Percentiles rank a stretch among this genome's conserved stretches.
Conservation (phyloP, 2,329 filamentous ascomycete species). For the Pseudopyricularia javanii region DNA sequence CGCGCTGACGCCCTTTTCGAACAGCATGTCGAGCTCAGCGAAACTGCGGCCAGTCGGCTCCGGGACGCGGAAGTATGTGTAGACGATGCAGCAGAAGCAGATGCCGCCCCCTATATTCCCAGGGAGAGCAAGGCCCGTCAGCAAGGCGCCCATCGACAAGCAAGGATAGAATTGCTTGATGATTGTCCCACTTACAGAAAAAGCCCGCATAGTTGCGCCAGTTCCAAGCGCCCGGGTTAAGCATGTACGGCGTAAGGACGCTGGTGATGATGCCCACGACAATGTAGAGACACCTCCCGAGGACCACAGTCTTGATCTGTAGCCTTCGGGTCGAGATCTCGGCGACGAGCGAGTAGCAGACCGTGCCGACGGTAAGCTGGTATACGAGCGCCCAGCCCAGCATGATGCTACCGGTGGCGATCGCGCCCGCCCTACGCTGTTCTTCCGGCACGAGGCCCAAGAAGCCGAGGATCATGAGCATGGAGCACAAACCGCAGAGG, state of each 20-base stretch:
- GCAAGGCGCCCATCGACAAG: neutral
- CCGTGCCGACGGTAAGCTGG: constrained; percentile 77
- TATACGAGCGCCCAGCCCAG: constrained; percentile 72
- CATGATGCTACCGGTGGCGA: constrained; percentile 81
- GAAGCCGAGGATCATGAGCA: constrained; percentile 79
- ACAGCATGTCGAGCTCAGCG: constrained; percentile 75
- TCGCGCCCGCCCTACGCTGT: constrained; percentile 46
- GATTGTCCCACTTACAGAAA: constrained; percentile 43
- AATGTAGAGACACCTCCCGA: constrained; percentile 73
- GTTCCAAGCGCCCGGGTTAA: constrained; percentile 77
- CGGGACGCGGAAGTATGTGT: constrained; percentile 69
- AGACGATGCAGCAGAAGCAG: constrained; percentile 70
- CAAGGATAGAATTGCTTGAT: neutral
- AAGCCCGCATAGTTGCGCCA: constrained; percentile 83
- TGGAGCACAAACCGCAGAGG: constrained; percentile 56
- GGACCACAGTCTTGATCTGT: constrained; percentile 83
- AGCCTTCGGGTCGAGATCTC: constrained; percentile 74
- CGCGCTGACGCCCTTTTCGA: constrained; percentile 60
- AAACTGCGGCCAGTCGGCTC: constrained; percentile 73
- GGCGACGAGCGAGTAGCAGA: constrained; percentile 78
- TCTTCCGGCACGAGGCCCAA: constrained; percentile 57
- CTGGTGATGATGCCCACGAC: constrained; percentile 71
- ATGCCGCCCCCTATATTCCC: constrained; percentile 44
- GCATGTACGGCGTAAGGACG: constrained; percentile 83
- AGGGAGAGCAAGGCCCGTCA: neutral